Evolutionary conservation across 2,329 filamentous ascomycete species (phyloP).

Genomic region (Cladosporium velox): DNA sequence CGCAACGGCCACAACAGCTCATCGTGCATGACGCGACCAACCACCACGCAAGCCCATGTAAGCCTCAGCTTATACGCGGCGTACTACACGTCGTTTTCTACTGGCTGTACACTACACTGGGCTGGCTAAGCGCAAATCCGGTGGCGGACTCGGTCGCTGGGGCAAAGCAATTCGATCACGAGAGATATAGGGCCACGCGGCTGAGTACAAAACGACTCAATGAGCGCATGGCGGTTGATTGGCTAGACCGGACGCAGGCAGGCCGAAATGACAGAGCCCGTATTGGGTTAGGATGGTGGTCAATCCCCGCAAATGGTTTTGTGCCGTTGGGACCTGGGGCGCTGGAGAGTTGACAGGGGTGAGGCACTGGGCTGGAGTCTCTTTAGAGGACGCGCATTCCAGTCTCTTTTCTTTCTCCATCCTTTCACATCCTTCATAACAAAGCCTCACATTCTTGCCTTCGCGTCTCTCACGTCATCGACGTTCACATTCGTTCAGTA

Average conservation of each 20-base stretch:
- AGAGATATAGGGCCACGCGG: constrained; percentile 15
- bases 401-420: background rate
- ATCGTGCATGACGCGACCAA: constrained; percentile 7
- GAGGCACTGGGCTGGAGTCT: background rate
- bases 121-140: background rate
- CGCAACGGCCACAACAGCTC: constrained; percentile 3
- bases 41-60: constrained; percentile 8
- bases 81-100: background rate
- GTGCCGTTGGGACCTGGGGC: constrained; percentile 10
- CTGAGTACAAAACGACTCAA: constrained; percentile 1
- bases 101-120: background rate
- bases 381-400: constrained; percentile 17
- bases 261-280: background rate
- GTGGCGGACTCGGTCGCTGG: background rate
- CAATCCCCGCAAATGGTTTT: constrained; percentile 8
- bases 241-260: constrained; percentile 8
- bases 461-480: constrained; percentile 14
- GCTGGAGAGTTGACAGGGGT: constrained; percentile 10
- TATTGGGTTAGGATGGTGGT: background rate
- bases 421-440: constrained; percentile 12
- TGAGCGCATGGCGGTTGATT: constrained; percentile 2
- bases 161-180: constrained; percentile 8
- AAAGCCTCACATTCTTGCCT: constrained; percentile 15
- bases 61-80: constrained; percentile 7
- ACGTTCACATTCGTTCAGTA: constrained; percentile 18